Evolutionary conservation across 2,329 filamentous ascomycete species (phyloP), one percentile per base, ranked within the genome.

Genomic region (Arthrobotrys pseudoclavata): DNA sequence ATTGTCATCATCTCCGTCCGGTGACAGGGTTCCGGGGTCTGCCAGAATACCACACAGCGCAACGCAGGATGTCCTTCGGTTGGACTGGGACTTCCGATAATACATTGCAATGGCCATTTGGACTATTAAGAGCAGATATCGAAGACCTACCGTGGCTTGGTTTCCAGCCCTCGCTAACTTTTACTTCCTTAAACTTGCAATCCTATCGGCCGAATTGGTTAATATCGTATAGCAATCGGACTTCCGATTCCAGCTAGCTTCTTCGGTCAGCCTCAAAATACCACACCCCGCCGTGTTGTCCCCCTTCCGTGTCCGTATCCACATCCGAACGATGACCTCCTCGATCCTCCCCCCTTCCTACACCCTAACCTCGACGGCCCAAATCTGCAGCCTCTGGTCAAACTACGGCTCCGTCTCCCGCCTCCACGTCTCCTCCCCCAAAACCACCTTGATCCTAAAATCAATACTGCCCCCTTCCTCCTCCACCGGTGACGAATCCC

Each of bases 401-500:
- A 76, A 77, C 63, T 81, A 81, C 52, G 80, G 80, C 40, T 75
- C 70, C 69, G 81, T 81, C 79, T 74, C 79, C 69, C 72, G 79
- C 29, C 75, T 81, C 34, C 79, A 70, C 10, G 57, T 80, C 61
- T 20, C 68, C 45, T 29, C 47, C 48, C 20, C 24, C 50, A 13
- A 67, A 45, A 45, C 42, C 4, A 45, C 78, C 12, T 55, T 80
- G 1, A 77, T 81, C 68, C 76, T 81, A 10, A 81, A 81, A 67
- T 69, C 74, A 3, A 79, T 81, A 60, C 61, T 67, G 29, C 79
- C 77, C 3, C 80, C 80, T 0, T 68, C 61, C 1, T 22, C 68
- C 37, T 15, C 52, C 34, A n/a, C 53, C 24, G 22, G 22, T 20
- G 69, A 72, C 22, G 80, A 81, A 69, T 80, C 79, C 0, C 89